Conservation (phyloP, 768 basidiomycete genomes). For the Fistulinella prunicolor region DNA sequence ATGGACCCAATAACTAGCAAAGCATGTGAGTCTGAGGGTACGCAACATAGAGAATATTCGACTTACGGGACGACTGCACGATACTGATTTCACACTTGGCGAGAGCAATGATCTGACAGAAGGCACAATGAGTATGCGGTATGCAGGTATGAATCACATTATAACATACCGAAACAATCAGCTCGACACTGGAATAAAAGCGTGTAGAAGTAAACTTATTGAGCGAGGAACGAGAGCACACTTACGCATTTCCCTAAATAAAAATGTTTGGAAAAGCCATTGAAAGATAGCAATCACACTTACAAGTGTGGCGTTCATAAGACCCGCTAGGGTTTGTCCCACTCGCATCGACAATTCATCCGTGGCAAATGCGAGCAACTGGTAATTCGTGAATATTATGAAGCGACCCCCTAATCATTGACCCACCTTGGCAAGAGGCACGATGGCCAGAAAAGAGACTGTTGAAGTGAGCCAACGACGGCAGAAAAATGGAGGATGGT, state of each 20-base stretch:
- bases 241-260: conserved; percentile 32
- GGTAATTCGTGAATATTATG: conserved; percentile 1
- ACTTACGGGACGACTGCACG: conserved; percentile 76
- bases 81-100: conserved; percentile 77
- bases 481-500: not conserved
- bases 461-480: not conserved
- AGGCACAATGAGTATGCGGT: not conserved
- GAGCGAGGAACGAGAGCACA: not conserved
- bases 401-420: not conserved
- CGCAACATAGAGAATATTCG: not conserved
- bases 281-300: conserved; percentile 16
- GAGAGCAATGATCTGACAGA: conserved; percentile 67
- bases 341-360: conserved; percentile 81
- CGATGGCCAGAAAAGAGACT: conserved; percentile 80
- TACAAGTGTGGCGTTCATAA: conserved; percentile 83
- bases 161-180: conserved; percentile 63
- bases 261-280: not conserved
- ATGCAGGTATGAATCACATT: not conserved
- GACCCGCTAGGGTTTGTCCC: conserved; percentile 79
- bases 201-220: not conserved
- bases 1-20: conserved; percentile 74
- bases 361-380: conserved; percentile 82
- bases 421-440: conserved; percentile 75
- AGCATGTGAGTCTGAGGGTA: not conserved
- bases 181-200: conserved; percentile 39